Evolutionary conservation across 2,329 filamentous ascomycete species (phyloP), one percentile per base, ranked within the genome.

Genomic region (Arthrobotrys conoides): DNA sequence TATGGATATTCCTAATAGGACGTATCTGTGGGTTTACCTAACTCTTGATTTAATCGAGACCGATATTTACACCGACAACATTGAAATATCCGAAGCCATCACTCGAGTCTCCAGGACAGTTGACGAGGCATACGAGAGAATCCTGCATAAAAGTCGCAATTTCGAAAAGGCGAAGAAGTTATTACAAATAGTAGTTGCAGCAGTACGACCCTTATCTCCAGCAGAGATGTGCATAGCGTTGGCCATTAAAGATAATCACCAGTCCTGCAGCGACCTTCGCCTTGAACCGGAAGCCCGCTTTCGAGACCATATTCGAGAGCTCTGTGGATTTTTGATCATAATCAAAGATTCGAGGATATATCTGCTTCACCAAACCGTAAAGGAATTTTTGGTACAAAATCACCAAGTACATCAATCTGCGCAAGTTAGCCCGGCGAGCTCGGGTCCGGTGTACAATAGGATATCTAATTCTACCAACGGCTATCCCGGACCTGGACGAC

Each of bases 281-380:
- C 36, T 46, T 27, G 69, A 72, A 44, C 30, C 53, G 16, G 20
- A 20, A 8, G 22, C 5, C 48, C 49, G 57, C 20, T 71, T 77
- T 36, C 36, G 44, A 2, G 22, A 57, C 3, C 9, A 36, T 22
- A 53, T 80, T 24, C 64, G 64, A 27, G 61, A 71, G 16, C 22
- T 76, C 6, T 80, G 76, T 20, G 71, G 76, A 3, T 64, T 80
- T n/a, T 68, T 80, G n/a, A 41, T 80, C 2, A 36, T 80, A 3
- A 53, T 80, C 24, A 38, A 30, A 22, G 49, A 80, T 46, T 71
- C 65, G n/a, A 76, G 51, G 12, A 51, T 76, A 44, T 79, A 76
- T 30, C 36, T 79, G 12, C 57, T 79, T 3, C 76, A 79, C 53
- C 76, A 80, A 65, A 80, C 76, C 22, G 57, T 71, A 16, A 48